Evolutionary conservation across 768 basidiomycete species (phyloP).

Genomic region (Pisolithus orientalis): DNA sequence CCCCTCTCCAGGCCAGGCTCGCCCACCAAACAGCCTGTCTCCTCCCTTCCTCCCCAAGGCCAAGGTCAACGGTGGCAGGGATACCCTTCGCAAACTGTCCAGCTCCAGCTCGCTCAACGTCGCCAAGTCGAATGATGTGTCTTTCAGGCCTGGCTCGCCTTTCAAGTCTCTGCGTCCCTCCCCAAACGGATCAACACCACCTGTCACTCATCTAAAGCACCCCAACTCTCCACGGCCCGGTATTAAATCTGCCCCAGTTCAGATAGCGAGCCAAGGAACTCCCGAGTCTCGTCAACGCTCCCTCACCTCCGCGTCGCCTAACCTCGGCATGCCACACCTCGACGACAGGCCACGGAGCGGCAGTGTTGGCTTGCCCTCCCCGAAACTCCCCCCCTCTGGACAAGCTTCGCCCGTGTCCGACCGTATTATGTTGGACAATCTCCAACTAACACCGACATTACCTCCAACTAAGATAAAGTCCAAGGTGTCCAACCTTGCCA

Average conservation of each 20-base stretch:
- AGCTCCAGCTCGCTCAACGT: conserved; percentile 16
- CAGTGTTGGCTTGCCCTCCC: conserved; percentile 20
- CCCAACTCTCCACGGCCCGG: conserved; percentile 27
- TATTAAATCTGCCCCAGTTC: conserved; percentile 13
- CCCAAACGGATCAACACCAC: conserved; percentile 24
- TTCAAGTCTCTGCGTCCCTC: conserved; percentile 31
- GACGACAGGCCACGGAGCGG: conserved; percentile 29
- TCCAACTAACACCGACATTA: conserved; percentile 12
- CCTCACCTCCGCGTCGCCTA: conserved; percentile 17
- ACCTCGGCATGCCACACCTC: conserved; percentile 22
- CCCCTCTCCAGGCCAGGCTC: conserved; percentile 43
- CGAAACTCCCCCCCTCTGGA: conserved; percentile 12
- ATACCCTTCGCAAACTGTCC: conserved; percentile 29
- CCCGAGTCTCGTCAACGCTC: conserved; percentile 28
- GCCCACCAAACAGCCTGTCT: conserved; percentile 34
- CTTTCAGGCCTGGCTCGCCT: conserved; percentile 37
- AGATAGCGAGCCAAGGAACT: conserved; percentile 5
- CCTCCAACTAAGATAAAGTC: conserved; percentile 48
- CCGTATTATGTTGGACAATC: conserved; percentile 3
- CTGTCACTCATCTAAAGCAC: conserved; percentile 19
- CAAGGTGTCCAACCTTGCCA: conserved; percentile 50
- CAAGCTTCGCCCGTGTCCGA: conserved; percentile 13
- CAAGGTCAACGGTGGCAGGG: conserved; percentile 51
- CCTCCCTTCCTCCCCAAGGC: conserved; percentile 43
- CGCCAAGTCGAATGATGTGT: conserved; percentile 17